Base-by-base conservation (phyloP, 345 rosid species). In the Odontarrhena argentea region DNA sequence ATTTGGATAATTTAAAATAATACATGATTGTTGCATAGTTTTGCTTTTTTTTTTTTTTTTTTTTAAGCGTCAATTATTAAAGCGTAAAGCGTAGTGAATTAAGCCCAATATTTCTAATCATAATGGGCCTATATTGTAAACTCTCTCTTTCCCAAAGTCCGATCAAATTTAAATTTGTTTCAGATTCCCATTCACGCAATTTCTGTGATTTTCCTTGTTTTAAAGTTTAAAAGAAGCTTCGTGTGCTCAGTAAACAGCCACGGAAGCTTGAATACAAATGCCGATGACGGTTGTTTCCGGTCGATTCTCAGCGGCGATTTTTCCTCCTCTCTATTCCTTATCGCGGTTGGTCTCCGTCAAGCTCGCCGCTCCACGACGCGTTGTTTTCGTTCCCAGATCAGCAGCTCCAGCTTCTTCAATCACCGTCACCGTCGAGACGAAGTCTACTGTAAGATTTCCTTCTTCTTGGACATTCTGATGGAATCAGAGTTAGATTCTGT, bases 361-460 rank as follows among this genome's bases (percentile, higher is more conserved):
- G 7, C 56, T 30, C 8, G n/a, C 42, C 4, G 42, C 53, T 55
- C 65, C 12, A 6, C 55, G 48, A 68, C 15, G 51, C 40, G 8
- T 41, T 18, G 55, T 45, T 8, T 36, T 48, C 49, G 24, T 43
- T 44, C 25, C 67, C 24, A 74, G 65, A 76, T 34, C 83, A 68
- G 6, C 51, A 67, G 6, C 51, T 46, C 69, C 1, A 48, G 81
- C 83, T 8, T 88, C 86, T 71, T 74, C 83, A 35, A 75, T 81
- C 14, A 46, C 87, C 9, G 44, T 78, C 78, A 60, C 83, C 58
- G 61, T 82, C 13, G 87, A 82, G 63, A 58, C 82, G 63, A 68
- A 74, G n/a, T 78, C 82, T 25, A 70, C 53, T 77, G 88, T 81
- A 76, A 11, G 74, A 9, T 15, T 53, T 32, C 41, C 34, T 59